Evolutionary conservation across 257 asterid species (phyloP).

Genomic region (Perilla frutescens): DNA sequence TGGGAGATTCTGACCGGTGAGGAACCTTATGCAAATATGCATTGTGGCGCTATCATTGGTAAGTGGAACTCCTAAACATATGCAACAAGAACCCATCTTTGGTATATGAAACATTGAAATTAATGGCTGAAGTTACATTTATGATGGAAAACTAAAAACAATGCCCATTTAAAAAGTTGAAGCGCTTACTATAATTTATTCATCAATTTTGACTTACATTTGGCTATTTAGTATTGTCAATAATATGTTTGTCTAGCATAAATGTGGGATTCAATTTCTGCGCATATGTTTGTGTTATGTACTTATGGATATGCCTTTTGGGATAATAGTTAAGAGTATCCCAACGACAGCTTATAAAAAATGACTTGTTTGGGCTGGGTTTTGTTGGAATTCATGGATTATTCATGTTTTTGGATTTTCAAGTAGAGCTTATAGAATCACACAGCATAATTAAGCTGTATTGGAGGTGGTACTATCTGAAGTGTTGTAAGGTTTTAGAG

Average conservation of each 20-base stretch:
- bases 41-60: constrained; percentile 85
- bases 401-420: background rate
- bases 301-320: background rate
- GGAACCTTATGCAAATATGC: constrained; percentile 86
- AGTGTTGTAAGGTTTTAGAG: background rate
- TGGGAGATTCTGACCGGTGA: constrained; percentile 87
- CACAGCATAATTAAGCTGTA: background rate
- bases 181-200: constrained; percentile 1
- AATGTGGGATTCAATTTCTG: background rate
- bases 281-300: background rate
- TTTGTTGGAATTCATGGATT: background rate
- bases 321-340: background rate
- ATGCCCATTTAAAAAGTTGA: constrained; percentile 3
- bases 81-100: constrained; percentile 5
- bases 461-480: background rate
- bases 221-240: background rate
- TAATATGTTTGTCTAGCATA: constrained; percentile 6
- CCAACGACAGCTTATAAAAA: background rate
- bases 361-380: constrained; percentile 15
- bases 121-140: constrained; percentile 18
- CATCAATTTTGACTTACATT: constrained; percentile 13
- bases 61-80: constrained; percentile 35
- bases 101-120: background rate
- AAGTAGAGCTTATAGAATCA: background rate
- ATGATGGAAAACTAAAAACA: background rate